Evolutionary conservation across 306 rosid species (phyloP), one percentile per base, ranked within the genome.

Genomic region (Cucumis melo): DNA sequence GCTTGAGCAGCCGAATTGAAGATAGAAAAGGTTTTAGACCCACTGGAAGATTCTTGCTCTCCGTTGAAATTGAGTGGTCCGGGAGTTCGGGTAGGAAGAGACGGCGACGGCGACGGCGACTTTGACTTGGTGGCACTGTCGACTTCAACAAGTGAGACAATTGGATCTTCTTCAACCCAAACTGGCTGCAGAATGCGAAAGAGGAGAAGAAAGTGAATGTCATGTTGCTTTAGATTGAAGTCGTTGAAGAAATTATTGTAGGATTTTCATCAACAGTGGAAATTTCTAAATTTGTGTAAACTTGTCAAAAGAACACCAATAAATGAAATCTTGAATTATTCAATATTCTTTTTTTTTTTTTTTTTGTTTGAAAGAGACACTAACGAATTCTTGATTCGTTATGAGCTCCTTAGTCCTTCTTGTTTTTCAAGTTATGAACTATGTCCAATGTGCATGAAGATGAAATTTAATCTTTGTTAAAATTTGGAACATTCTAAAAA

Each of bases 121-220:
- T 80, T 83, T 73, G 77, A 32, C 8, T 57, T 71, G 71, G 74
- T 79, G 83, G 71, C 53, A 78, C 84, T 81, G 77, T 80, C 57
- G 32, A 78, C 66, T 78, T 90, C 90, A 80, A 75, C 90, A 79
- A 75, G 23, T 21, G 92, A 87, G 0, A 46, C 53, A 32, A 50
- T 78, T 55, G 86, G 91, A 77, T 78, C 84, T 79, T 79, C 85
- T 85, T 90, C 87, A n/a, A 88, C 81, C 97, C 98, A 93, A n/a
- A 87, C 86, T 78, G 98, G 96, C 98, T 91, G 90, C 89, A 68
- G 58, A 38, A 78, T 44, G 24, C 38, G 36, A 50, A 66, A 56
- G 53, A 53, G 50, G 72, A 71, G 54, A 71, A 46, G 54, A 0
- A 23, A 71, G 75, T 71, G 58, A 71, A 46, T 7, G 15, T 24